Evolutionary conservation across 176 grass and related monocot species (phyloP), one percentile per base, ranked within the genome.

Genomic region (Themeda triandra): DNA sequence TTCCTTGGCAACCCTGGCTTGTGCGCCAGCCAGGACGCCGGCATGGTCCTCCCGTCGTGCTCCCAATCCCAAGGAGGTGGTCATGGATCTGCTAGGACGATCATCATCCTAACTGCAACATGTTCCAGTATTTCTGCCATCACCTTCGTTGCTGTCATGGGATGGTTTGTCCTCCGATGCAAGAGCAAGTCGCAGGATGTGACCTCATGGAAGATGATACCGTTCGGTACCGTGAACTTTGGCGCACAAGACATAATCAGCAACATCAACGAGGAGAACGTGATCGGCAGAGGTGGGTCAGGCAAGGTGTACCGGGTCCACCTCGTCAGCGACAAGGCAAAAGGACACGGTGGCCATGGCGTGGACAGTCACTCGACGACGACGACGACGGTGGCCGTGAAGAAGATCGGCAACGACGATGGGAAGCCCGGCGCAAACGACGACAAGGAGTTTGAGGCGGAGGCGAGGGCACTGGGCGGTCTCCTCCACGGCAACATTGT

Each of bases 401-500:
- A 96, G 85, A 96, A 84, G 78, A 93, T 93, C 86, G 86, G 94
- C 28, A 91, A 33, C 3, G 32, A 33, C 32, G 32, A 4, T 4
- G 4, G n/a, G n/a, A n/a, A 87, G 36, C 48, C 63, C 21, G 51
- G 84, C 0, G 23, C 42, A n/a, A 87, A 85, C n/a, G 25, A 89
- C 29, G 91, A 87, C 41, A 93, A 93, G 25, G 83, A 87, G 77
- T 96, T 96, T 66, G 59, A 80, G 51, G 76, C 90, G 6, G 91
- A 96, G 88, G 84, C 85, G 6, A 18, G 86, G 10, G 89, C 91
- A 71, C 72, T 96, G 41, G 94, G 94, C 10, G 72, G 85, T 21
- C 89, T 86, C 49, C 66, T 82, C 24, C 94, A 96, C 70, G 73
- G 14, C 13, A 96, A 93, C 69, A 91, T 93, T 75, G 78, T 93